Conservation (phyloP, 2,329 filamentous ascomycete genomes). For the Lecanicillium sp. region DNA sequence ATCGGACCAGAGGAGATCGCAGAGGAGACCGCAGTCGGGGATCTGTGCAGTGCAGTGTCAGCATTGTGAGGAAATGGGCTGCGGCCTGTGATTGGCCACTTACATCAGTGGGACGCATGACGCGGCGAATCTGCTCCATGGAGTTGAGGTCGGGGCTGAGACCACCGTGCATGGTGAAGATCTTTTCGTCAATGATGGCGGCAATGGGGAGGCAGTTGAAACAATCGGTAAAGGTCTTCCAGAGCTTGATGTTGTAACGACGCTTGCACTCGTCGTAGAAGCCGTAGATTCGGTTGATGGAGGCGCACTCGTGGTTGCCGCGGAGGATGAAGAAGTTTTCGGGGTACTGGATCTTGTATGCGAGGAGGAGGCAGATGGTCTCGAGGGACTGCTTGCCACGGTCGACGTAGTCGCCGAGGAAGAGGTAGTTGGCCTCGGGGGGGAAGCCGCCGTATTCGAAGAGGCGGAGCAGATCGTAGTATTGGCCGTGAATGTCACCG, state of each 20-base stretch:
- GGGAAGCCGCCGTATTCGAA: slow-evolving; percentile 99
- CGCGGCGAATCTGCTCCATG: slow-evolving; percentile 98
- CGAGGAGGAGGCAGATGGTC: slow-evolving; percentile 92
- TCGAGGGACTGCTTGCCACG: slow-evolving; percentile 98
- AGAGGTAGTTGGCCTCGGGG: slow-evolving; percentile 97
- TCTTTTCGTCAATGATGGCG: slow-evolving; percentile 99
- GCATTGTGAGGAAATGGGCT: slow-evolving; percentile 15
- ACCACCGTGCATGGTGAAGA: slow-evolving; percentile 99
- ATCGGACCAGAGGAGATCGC: slow-evolving; percentile 97
- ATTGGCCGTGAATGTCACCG: slow-evolving; percentile 98
- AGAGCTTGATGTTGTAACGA: slow-evolving; percentile 98
- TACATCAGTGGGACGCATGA: slow-evolving; percentile 98
- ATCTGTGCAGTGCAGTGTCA: slow-evolving; percentile 61
- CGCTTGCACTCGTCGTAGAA: slow-evolving; percentile 99
- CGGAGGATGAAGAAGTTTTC: slow-evolving; percentile 99
- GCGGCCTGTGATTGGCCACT: slow-evolving; percentile 39
- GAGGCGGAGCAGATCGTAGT: slow-evolving; percentile 93
- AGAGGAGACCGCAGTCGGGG: slow-evolving; percentile 93
- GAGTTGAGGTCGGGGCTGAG: slow-evolving; percentile 96
- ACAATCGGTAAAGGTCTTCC: slow-evolving; percentile 99
- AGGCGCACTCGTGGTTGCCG: slow-evolving; percentile 98
- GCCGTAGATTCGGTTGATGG: slow-evolving; percentile 97
- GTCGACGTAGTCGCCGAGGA: slow-evolving; percentile 98
- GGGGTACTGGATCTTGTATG: slow-evolving; percentile 99
- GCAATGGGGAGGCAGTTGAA: slow-evolving; percentile 99